These are phyloP conservation scores for Penicillium paxilli DNA, from an alignment of 495 filamentous ascomycete species.

Conservation along the genomic window DNA sequence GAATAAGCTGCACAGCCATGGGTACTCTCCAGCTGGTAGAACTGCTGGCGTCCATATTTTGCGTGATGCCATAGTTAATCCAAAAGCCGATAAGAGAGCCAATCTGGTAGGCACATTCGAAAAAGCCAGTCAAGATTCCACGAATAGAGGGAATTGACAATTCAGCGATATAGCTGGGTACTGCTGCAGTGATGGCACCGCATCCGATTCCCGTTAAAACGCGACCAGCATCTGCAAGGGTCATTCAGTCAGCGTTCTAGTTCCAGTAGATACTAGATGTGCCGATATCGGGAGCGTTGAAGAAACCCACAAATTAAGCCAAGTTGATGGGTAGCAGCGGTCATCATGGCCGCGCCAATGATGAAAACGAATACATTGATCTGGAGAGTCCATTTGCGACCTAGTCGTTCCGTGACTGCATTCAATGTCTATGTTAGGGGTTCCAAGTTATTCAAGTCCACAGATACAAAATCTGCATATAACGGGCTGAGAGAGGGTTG, in stretches of 20 bases:
- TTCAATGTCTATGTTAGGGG: background rate
- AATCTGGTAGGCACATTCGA: constrained; percentile 63
- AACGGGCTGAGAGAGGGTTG: background rate
- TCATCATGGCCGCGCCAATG: constrained; percentile 4
- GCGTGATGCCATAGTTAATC: constrained; percentile 43
- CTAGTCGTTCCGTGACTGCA: constrained; percentile 9
- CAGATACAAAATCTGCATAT: background rate
- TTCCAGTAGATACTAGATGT: too few relatives aligned
- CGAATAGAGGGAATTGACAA: constrained; percentile 70
- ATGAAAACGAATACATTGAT: constrained; percentile 4
- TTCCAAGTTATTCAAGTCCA: background rate
- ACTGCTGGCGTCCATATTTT: constrained; percentile 4
- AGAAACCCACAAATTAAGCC: constrained; percentile 23
- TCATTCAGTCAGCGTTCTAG: background rate
- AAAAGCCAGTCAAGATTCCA: constrained; percentile 66
- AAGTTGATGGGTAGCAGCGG: constrained; percentile 3
- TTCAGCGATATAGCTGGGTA: constrained; percentile 71
- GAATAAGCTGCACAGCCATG: constrained; percentile 45
- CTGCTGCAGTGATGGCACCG: constrained; percentile 65
- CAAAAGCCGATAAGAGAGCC: constrained; percentile 63
- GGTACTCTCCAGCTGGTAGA: constrained; percentile 43
- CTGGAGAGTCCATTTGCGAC: constrained; percentile 1
- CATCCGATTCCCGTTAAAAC: constrained; percentile 65
- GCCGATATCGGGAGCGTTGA: too few relatives aligned
- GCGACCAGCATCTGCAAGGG: constrained; percentile 55